Conservation (phyloP, 1,139 yeast species). For the Suhomyces terraborum region DNA sequence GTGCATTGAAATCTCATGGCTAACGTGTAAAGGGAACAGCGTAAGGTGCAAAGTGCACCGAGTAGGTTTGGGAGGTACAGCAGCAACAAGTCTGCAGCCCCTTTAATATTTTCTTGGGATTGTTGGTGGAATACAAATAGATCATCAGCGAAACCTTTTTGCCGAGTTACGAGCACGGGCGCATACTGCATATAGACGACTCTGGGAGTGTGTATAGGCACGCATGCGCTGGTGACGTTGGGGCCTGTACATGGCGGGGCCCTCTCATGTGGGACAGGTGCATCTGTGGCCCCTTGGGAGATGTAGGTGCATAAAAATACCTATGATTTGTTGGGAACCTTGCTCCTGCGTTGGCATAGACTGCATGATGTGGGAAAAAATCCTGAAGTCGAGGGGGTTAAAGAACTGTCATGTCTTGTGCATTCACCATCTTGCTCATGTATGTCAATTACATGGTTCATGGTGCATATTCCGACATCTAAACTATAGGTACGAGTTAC, state of each 20-base stretch:
- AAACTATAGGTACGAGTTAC: neutral
- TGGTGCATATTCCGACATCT: neutral
- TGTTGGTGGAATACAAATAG: conserved; percentile 2
- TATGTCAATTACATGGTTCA: neutral
- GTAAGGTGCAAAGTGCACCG: too few relatives aligned
- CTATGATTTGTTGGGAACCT: neutral
- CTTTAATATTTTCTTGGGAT: conserved; percentile 11
- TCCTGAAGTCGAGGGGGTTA: neutral
- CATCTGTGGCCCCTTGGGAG: neutral
- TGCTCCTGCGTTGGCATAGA: neutral
- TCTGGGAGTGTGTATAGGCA: too few relatives aligned
- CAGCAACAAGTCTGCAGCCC: too few relatives aligned
- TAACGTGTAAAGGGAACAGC: too few relatives aligned
- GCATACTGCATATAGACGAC: too few relatives aligned
- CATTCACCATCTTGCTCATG: conserved; percentile 5
- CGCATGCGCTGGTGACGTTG: neutral
- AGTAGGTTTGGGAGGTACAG: too few relatives aligned
- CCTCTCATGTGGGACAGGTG: too few relatives aligned
- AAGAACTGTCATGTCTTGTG: conserved; percentile 9
- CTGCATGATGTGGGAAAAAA: neutral
- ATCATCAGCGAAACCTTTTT: conserved; percentile 11
- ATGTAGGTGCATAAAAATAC: neutral
- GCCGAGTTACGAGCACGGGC: neutral
- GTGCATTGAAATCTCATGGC: too few relatives aligned
- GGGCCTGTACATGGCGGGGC: neutral